A percentile compares a stretch with the other conserved stretches of the same genome.
Evolutionary conservation across 23 red algal genomes (phyloP).

Genomic region (Gracilaria gracilis): DNA sequence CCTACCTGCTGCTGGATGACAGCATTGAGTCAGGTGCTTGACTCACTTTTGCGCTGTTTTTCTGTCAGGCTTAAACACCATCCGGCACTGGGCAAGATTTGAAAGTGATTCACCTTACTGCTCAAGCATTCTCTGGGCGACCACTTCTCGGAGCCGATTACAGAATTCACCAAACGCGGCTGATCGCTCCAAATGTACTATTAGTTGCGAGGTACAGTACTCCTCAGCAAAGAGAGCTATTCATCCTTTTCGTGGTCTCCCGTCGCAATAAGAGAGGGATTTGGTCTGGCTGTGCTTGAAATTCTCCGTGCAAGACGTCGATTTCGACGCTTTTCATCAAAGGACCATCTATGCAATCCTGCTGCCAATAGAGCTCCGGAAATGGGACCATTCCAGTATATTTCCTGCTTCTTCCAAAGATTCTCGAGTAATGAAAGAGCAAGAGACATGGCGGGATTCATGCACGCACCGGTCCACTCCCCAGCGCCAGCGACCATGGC

Average conservation of each 20-base stretch:
- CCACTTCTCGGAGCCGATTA: not conserved
- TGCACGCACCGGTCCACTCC: slow-evolving; percentile 65
- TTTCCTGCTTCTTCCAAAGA: slow-evolving; percentile 29
- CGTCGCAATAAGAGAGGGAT: not conserved
- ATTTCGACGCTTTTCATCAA: not conserved
- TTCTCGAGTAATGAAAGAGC: slow-evolving; percentile 42
- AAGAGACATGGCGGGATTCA: slow-evolving; percentile 69
- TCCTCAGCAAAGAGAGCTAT: not conserved
- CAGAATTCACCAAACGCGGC: too few species aligned
- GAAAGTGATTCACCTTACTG: too few species aligned
- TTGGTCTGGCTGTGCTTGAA: not conserved
- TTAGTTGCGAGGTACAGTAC: too few species aligned
- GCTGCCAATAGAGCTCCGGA: slow-evolving; percentile 36
- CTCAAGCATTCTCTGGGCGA: too few species aligned
- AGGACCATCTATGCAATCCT: not conserved
- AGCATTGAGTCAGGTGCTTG: not conserved
- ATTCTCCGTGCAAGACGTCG: not conserved
- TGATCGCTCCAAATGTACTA: too few species aligned
- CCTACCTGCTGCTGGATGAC: too few species aligned
- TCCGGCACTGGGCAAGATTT: too few species aligned
- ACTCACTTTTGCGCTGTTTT: too few species aligned
- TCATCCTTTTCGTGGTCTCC: not conserved
- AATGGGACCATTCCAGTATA: slow-evolving; percentile 59
- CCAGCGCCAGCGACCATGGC: slow-evolving; percentile 24
- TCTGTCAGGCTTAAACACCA: too few species aligned